phyloP scores from a whole-genome alignment of 192 early-diverging fungal species.

The Chytriomyces hyalinus region DNA sequence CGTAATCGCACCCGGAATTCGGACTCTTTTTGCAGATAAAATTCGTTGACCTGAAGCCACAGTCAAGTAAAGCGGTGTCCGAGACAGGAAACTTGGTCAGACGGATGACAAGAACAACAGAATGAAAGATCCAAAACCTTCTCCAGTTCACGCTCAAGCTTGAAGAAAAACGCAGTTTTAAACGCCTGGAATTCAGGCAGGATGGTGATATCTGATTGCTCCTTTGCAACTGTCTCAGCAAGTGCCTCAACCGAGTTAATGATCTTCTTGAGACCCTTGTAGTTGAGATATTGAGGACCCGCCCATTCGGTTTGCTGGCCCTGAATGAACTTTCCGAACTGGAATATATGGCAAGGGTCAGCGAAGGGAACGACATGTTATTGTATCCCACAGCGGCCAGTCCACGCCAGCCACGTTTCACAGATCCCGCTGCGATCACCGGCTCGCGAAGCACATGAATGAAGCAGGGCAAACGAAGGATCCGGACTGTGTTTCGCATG shows the following conservation, averaged over 20 bases:
- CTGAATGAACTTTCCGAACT: conserved; percentile 99
- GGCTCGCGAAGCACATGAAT: no score
- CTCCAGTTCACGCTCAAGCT: conserved; percentile 96
- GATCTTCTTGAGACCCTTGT: conserved; percentile 98
- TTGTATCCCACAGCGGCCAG: no score
- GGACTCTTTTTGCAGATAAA: conserved; percentile 96
- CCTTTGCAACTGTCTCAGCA: conserved; percentile 10
- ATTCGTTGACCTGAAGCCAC: conserved; percentile 79
- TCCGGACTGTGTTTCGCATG: no score
- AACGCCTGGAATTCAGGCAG: conserved; percentile 70
- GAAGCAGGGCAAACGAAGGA: no score
- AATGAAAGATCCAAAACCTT: conserved; percentile 58
- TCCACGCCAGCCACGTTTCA: no score
- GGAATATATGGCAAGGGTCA: background rate
- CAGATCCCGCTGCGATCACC: no score
- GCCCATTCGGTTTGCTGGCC: conserved; percentile 92
- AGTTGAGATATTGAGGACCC: conserved; percentile 88
- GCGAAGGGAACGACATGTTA: no score
- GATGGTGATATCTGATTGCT: conserved; percentile 13
- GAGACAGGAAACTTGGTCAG: background rate
- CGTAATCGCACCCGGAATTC: conserved; percentile 89
- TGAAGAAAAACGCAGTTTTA: conserved; percentile 97
- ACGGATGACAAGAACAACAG: background rate
- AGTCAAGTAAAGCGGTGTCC: background rate
- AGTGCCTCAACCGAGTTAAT: conserved; percentile 65